Percentiles rank a stretch among this genome's conserved stretches.
Conservation (phyloP, 2,329 filamentous ascomycete genomes). For the Fusarium piperis region DNA sequence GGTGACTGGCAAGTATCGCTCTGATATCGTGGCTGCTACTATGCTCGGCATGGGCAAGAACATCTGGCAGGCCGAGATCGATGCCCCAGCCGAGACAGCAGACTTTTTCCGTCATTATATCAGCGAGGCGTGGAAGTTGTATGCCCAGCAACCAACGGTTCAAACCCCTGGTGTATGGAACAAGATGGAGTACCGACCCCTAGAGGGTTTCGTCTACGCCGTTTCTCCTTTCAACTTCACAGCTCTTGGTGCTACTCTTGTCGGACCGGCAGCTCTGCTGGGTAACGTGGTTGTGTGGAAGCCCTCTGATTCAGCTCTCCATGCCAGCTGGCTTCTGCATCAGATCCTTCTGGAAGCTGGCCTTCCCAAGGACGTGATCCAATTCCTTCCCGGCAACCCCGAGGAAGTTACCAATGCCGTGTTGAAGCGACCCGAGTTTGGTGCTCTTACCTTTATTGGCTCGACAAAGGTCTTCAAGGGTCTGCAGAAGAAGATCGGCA, state of each 20-base stretch:
- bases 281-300: constrained; percentile 57
- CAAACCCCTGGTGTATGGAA: constrained; percentile 25
- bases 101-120: constrained; percentile 49
- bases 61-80: constrained; percentile 34
- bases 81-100: constrained; percentile 34
- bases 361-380: constrained; percentile 50
- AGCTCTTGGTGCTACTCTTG: constrained; percentile 50
- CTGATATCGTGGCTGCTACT: constrained; percentile 29
- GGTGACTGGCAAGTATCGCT: constrained; percentile 32
- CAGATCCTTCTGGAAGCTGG: constrained; percentile 54
- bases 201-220: constrained; percentile 55
- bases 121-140: constrained; percentile 30
- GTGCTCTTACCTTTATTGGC: constrained; percentile 51
- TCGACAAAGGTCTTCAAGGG: constrained; percentile 51
- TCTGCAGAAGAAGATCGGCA: constrained; percentile 47
- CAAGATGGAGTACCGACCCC: constrained; percentile 48
- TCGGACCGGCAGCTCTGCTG: constrained; percentile 48
- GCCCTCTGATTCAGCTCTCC: constrained; percentile 47
- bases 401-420: constrained; percentile 47
- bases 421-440: constrained; percentile 49
- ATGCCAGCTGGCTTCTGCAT: constrained; percentile 48
- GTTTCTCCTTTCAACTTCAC: constrained; percentile 56
- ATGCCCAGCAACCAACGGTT: constrained; percentile 15
- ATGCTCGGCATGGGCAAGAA: constrained; percentile 37
- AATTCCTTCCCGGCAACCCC: constrained; percentile 52